A percentile compares a stretch with the other conserved stretches of the same genome.
phyloP scores from a whole-genome alignment of 2,329 filamentous ascomycete species.

The Microsporum canis region DNA sequence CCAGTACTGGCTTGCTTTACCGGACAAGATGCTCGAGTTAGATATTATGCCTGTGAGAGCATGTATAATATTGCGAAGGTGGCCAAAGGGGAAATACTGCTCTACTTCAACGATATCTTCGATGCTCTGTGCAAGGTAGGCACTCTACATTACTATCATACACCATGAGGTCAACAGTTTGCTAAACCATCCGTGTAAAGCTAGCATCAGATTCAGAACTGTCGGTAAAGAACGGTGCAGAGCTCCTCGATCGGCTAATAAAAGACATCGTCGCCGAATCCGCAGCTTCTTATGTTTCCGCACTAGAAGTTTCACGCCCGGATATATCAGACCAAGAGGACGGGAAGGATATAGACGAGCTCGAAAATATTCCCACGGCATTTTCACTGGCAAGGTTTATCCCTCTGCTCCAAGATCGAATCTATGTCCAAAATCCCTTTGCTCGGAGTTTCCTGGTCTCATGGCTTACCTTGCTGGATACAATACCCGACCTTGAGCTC shows the following conservation, averaged over 20 bases:
- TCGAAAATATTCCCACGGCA: slow-evolving; percentile 59
- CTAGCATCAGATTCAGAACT: slow-evolving; percentile 90
- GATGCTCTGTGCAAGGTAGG: slow-evolving; percentile 88
- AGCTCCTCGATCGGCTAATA: slow-evolving; percentile 83
- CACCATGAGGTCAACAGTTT: slow-evolving; percentile 10
- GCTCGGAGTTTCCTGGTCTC: slow-evolving; percentile 90
- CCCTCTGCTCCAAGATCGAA: slow-evolving; percentile 83
- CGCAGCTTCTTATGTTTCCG: slow-evolving; percentile 84
- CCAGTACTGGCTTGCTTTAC: slow-evolving; percentile 95
- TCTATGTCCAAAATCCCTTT: slow-evolving; percentile 88
- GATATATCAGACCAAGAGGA: slow-evolving; percentile 40
- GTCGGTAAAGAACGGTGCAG: slow-evolving; percentile 95
- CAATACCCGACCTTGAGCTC: slow-evolving; percentile 90
- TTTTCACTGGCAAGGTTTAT: slow-evolving; percentile 89
- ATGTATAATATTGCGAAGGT: slow-evolving; percentile 99
- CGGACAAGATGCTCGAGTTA: slow-evolving; percentile 91
- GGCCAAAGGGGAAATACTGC: slow-evolving; percentile 89
- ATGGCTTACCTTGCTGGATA: slow-evolving; percentile 90
- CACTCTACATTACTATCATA: not conserved
- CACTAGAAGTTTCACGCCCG: slow-evolving; percentile 51
- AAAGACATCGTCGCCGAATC: slow-evolving; percentile 96
- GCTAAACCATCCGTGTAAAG: slow-evolving; percentile 36
- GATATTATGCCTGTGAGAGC: slow-evolving; percentile 97
- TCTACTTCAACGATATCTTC: slow-evolving; percentile 98
- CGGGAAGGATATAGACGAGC: slow-evolving; percentile 25